phyloP scores from a whole-genome alignment of 2,329 filamentous ascomycete genomes.

The Albophoma yamanashiensis region DNA sequence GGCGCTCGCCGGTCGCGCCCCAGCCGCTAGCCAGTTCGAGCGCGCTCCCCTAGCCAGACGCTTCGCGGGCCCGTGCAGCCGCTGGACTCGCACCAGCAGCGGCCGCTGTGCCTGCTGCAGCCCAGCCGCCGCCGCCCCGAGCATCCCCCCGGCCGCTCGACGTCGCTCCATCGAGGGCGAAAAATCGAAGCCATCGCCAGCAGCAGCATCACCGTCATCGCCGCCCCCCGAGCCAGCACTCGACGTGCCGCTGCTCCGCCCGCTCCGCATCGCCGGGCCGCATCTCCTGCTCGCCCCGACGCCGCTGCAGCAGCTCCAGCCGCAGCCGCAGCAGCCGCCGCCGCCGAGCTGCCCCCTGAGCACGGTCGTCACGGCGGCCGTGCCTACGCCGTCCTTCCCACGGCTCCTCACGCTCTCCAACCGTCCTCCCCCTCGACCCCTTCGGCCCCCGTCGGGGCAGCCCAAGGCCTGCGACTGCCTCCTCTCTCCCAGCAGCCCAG shows the following conservation, averaged over 20 bases:
- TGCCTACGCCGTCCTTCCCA: slow-evolving; percentile 30
- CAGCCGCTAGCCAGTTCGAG: slow-evolving; percentile 1
- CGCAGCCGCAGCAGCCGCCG: background rate
- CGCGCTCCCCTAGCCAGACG: background rate
- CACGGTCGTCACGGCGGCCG: slow-evolving; percentile 37
- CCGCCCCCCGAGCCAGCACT: background rate
- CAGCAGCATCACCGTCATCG: background rate
- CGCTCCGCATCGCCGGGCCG: background rate
- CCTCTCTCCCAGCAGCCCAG: slow-evolving; percentile 19
- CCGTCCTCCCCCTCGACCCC: slow-evolving; percentile 9
- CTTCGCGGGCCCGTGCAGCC: slow-evolving; percentile 1
- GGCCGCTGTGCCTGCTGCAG: background rate
- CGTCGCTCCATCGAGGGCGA: background rate
- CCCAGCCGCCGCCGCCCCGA: slow-evolving; percentile 2
- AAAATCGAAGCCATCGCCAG: slow-evolving; percentile 1
- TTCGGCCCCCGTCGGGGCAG: slow-evolving; percentile 17
- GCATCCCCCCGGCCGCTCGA: background rate
- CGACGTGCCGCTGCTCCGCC: background rate
- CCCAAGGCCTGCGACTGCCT: slow-evolving; percentile 16
- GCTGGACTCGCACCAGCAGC: background rate
- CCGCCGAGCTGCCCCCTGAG: slow-evolving; percentile 9
- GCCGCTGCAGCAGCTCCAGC: background rate
- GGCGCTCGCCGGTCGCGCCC: background rate
- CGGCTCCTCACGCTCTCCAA: slow-evolving; percentile 34
- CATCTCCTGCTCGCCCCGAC: background rate